These are phyloP conservation scores for Waltergamsia citrina DNA, from an alignment of 2,329 filamentous ascomycete species.

Conservation along the genomic window DNA sequence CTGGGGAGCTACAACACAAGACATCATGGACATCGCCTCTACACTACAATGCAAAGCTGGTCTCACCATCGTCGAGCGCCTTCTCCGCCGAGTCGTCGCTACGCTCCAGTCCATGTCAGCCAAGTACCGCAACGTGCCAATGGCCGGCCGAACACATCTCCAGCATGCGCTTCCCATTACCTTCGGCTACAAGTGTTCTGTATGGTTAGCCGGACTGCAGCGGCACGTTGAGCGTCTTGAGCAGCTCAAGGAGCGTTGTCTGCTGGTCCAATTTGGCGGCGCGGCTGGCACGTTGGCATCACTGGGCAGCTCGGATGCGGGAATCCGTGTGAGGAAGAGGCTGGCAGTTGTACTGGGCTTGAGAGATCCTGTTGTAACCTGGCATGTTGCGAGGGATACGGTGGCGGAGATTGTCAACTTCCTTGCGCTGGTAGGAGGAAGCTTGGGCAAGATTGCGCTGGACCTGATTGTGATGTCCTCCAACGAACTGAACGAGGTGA, in stretches of 20 bases:
- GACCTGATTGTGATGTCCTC: constrained; percentile 50
- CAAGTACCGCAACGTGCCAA: constrained; percentile 40
- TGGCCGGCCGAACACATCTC: constrained; percentile 48
- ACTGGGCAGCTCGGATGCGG: constrained; percentile 33
- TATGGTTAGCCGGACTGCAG: constrained; percentile 39
- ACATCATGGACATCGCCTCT: constrained; percentile 47
- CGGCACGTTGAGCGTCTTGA: constrained; percentile 36
- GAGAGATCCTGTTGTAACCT: constrained; percentile 40
- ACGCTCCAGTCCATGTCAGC: constrained; percentile 30
- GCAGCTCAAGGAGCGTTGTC: constrained; percentile 31
- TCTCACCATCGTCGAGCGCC: constrained; percentile 33
- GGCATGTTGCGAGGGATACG: constrained; percentile 45
- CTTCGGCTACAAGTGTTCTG: constrained; percentile 48
- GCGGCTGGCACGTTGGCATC: constrained; percentile 46
- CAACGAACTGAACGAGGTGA: constrained; percentile 32
- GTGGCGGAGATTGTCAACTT: constrained; percentile 44
- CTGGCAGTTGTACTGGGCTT: constrained; percentile 38
- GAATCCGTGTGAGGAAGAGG: constrained; percentile 35
- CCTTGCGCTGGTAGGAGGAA: constrained; percentile 41
- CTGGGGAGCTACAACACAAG: constrained; percentile 50
- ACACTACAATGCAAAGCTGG: constrained; percentile 43
- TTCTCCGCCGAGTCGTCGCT: constrained; percentile 29
- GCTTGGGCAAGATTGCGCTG: constrained; percentile 43
- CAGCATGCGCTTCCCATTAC: constrained; percentile 48
- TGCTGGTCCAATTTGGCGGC: constrained; percentile 47